phyloP scores from a whole-genome alignment of 2,329 filamentous ascomycete genomes.

The Chaetomium sp. region DNA sequence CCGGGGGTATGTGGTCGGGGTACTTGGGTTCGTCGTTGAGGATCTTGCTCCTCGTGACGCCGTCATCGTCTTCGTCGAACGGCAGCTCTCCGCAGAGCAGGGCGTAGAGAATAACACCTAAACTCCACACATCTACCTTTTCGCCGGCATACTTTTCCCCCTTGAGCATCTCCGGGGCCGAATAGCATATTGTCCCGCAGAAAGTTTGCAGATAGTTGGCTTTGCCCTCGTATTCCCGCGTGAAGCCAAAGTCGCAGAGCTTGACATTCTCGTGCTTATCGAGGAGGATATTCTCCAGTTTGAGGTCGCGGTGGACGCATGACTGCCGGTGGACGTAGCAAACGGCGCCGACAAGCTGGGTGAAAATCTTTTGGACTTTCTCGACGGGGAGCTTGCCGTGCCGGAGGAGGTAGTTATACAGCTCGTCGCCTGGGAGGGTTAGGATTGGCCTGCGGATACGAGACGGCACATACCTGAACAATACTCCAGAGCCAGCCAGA shows the following conservation, averaged over 20 bases:
- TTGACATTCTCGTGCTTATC: conserved; percentile 98
- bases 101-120: conserved; percentile 83
- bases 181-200: conserved; percentile 97
- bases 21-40: conserved; percentile 83
- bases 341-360: conserved; percentile 92
- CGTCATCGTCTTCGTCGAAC: conserved; percentile 95
- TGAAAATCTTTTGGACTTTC: conserved; percentile 94
- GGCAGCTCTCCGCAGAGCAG: conserved; percentile 83
- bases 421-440: conserved; percentile 72
- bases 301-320: conserved; percentile 94
- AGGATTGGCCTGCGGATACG: not conserved
- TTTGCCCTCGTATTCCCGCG: conserved; percentile 93
- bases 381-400: conserved; percentile 80
- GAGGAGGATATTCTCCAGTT: conserved; percentile 93
- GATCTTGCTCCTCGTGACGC: conserved; percentile 80
- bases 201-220: conserved; percentile 95
- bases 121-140: conserved; percentile 95
- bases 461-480: conserved; percentile 64
- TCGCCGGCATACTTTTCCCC: conserved; percentile 97
- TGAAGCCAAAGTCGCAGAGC: conserved; percentile 97
- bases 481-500: conserved; percentile 97
- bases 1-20: conserved; percentile 75
- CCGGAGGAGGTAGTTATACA: conserved; percentile 92
- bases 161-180: conserved; percentile 96
- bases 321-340: conserved; percentile 93